Base-by-base conservation (phyloP, 495 filamentous ascomycete species). In the Penicillium herquei region DNA sequence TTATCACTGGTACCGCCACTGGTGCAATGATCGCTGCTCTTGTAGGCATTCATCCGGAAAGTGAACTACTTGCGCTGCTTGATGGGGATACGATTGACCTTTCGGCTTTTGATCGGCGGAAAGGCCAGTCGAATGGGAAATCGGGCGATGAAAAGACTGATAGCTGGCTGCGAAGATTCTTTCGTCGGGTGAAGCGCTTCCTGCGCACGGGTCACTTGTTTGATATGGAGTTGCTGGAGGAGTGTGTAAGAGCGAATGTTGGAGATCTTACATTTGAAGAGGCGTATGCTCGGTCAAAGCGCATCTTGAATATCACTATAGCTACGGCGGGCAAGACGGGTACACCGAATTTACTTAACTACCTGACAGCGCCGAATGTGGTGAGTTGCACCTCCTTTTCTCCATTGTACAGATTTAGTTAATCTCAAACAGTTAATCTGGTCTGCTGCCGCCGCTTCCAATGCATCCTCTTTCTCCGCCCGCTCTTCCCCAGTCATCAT, bases 241-340 rank as follows among this genome's bases (percentile, higher is more conserved):
- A 93, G 49, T 94, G 90, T 63, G 89, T 96, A 2, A 80, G 87
- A 30, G 83, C 85, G 10, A 96, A 96, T 62, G 84, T 96, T 4
- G 92, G 91, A 7, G 89, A 96, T 60, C 65, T 96, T 17, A 98
- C 92, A 0, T 98, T 98, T 61, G 90, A 96, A 73, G 93, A 97
- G 69, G 93, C 93, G 2, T 96, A 93, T 66, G 79, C 85, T 34
- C 81, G 84, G 45, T 96, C 91, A 10, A 94, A 92, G 64, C 78
- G 91, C 32, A 87, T 96, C 18, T 77, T 98, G 56, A 96, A 96
- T 66, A 96, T 98, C 66, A 96, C 91, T 1, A 86, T 98, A 39
- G 87, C 87, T 2, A 88, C 87, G 3, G 82, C 81, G 8, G 84
- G 83, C 11, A 79, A 86, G 40, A 84, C 84, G n/a, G 90, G 88